Evolutionary conservation across 768 basidiomycete species (phyloP).

Genomic region (Nidularia sp.): DNA sequence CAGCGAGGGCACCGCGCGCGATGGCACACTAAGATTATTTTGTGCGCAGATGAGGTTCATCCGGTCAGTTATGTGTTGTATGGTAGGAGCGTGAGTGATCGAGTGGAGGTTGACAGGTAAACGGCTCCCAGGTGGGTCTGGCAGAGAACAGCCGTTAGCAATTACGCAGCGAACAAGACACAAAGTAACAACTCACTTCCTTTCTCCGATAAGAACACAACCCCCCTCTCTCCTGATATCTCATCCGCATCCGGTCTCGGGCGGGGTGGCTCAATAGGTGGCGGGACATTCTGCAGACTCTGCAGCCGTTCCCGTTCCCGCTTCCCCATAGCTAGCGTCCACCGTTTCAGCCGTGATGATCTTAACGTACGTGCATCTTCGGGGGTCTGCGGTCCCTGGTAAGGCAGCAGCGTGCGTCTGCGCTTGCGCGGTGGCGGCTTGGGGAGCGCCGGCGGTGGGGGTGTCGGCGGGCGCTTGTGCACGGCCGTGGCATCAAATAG

Average conservation of each 20-base stretch:
- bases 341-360: constrained; percentile 66
- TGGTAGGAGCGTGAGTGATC: constrained; percentile 64
- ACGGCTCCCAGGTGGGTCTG: constrained; percentile 70
- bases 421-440: constrained; percentile 65
- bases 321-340: constrained; percentile 68
- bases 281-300: constrained; percentile 35
- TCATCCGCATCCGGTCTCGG: constrained; percentile 58
- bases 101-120: constrained; percentile 72
- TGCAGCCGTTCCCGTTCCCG: constrained; percentile 74
- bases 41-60: constrained; percentile 81
- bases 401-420: constrained; percentile 65
- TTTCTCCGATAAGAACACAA: constrained; percentile 59
- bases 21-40: constrained; percentile 59
- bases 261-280: constrained; percentile 33
- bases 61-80: constrained; percentile 75
- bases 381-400: constrained; percentile 57
- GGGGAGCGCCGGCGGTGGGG: constrained; percentile 57
- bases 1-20: constrained; percentile 59
- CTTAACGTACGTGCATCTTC: constrained; percentile 53
- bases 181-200: constrained; percentile 42
- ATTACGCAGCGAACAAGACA: not conserved
- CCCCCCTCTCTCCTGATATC: constrained; percentile 65
- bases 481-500: constrained; percentile 73
- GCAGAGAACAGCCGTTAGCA: not conserved
- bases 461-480: constrained; percentile 62